Evolutionary conservation across 2,329 filamentous ascomycete genomes (phyloP).

Genomic region (Aspergillus ustus): DNA sequence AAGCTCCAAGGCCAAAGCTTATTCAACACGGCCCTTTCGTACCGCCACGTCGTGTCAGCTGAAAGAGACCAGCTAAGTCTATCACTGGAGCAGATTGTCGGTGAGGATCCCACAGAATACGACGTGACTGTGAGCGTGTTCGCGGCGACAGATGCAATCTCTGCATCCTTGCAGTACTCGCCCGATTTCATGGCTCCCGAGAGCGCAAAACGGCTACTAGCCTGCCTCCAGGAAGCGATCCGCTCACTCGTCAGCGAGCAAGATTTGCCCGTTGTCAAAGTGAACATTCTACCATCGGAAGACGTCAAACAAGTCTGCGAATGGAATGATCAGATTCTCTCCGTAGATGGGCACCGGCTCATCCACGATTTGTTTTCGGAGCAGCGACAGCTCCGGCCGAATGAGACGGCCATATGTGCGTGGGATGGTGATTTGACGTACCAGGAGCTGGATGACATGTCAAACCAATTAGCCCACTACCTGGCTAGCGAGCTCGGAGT

Average conservation of each 20-base stretch:
- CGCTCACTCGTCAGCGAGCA: not conserved
- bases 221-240: conserved; percentile 5
- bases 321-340: conserved; percentile 6
- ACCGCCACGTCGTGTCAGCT: conserved; percentile 3
- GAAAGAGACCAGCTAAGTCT: conserved; percentile 3
- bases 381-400: conserved; percentile 4
- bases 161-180: conserved; percentile 5
- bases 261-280: not conserved
- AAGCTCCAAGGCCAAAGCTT: conserved; percentile 11
- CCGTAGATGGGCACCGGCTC: not conserved
- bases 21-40: conserved; percentile 21
- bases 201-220: not conserved
- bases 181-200: conserved; percentile 1
- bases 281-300: not conserved
- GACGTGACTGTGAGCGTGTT: conserved; percentile 11
- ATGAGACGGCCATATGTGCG: conserved; percentile 15
- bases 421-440: conserved; percentile 27
- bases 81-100: conserved; percentile 4
- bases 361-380: conserved; percentile 5
- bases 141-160: not conserved
- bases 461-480: conserved; percentile 29
- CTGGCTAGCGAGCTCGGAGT: conserved; percentile 33
- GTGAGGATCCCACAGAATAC: conserved; percentile 14
- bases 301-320: conserved; percentile 6
- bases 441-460: conserved; percentile 6